These are phyloP conservation scores for Eucalyptus brandiana DNA, from an alignment of 345 rosid species.

Conservation along the genomic window DNA sequence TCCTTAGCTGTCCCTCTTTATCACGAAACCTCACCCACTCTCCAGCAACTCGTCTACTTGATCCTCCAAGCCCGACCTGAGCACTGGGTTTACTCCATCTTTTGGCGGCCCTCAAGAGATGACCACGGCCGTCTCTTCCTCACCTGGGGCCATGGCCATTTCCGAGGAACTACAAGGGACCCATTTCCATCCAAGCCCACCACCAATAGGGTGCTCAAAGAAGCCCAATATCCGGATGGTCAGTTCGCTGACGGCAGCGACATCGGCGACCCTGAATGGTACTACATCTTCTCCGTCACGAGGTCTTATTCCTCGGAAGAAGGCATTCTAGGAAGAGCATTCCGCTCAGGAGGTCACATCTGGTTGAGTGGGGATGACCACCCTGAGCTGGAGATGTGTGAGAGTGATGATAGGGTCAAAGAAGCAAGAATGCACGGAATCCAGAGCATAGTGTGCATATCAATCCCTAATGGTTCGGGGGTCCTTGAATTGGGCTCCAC, in stretches of 20 bases:
- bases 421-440: slow-evolving; percentile 6
- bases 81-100: slow-evolving; percentile 7
- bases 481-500: slow-evolving; percentile 11
- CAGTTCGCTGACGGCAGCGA: neutral
- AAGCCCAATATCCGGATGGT: slow-evolving; percentile 3
- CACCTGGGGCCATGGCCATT: neutral
- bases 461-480: neutral
- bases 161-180: neutral
- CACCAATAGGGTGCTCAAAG: neutral
- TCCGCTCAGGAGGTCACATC: neutral
- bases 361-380: neutral
- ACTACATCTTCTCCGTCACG: neutral
- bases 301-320: neutral
- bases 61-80: neutral
- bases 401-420: neutral
- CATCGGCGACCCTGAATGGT: neutral
- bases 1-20: neutral
- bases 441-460: slow-evolving; percentile 1
- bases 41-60: neutral
- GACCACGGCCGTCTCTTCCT: neutral
- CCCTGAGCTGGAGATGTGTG: neutral
- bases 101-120: slow-evolving; percentile 1
- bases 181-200: neutral
- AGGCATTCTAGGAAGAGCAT: neutral
- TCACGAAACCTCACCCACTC: neutral